Percentiles rank a stretch among this genome's conserved stretches.
Conservation (phyloP, 2,329 filamentous ascomycete species). For the Drechslerella dactyloides region DNA sequence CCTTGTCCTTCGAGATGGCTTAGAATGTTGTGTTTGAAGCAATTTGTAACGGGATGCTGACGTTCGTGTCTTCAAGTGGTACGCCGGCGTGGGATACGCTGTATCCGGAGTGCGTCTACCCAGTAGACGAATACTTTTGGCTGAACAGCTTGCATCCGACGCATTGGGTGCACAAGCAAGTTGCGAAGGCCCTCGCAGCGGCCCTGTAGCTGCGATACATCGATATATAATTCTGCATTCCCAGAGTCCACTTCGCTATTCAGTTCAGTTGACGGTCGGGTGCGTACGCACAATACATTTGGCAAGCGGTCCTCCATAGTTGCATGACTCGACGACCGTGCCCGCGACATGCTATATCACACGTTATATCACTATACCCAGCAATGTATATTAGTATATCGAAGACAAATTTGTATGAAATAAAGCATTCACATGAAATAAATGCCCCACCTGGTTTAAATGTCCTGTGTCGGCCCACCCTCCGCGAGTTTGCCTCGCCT, state of each 20-base stretch:
- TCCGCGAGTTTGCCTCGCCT: background rate
- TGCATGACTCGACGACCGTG: background rate
- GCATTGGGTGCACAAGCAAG: conserved; percentile 67
- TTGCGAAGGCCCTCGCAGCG: conserved; percentile 63
- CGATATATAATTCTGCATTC: too few relatives aligned
- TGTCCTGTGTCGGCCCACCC: background rate
- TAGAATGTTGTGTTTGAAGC: too few relatives aligned
- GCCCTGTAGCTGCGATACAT: conserved; percentile 55
- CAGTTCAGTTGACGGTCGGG: too few relatives aligned
- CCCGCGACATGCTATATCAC: too few relatives aligned
- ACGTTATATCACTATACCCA: too few relatives aligned
- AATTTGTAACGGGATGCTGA: conserved; percentile 2
- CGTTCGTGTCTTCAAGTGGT: conserved; percentile 57
- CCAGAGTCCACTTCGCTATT: too few relatives aligned
- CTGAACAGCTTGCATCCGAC: conserved; percentile 70
- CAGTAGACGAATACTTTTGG: conserved; percentile 71
- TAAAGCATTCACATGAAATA: too few relatives aligned
- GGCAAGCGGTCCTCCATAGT: too few relatives aligned
- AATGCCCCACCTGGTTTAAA: background rate
- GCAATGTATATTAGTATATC: too few relatives aligned
- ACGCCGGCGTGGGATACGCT: conserved; percentile 60
- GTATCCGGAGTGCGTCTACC: conserved; percentile 62
- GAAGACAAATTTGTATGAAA: too few relatives aligned
- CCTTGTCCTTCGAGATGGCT: background rate
- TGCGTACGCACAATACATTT: conserved; percentile 6